These are phyloP conservation scores for Lonicera japonica DNA, from an alignment of 129 eudicot species.

Conservation along the genomic window DNA sequence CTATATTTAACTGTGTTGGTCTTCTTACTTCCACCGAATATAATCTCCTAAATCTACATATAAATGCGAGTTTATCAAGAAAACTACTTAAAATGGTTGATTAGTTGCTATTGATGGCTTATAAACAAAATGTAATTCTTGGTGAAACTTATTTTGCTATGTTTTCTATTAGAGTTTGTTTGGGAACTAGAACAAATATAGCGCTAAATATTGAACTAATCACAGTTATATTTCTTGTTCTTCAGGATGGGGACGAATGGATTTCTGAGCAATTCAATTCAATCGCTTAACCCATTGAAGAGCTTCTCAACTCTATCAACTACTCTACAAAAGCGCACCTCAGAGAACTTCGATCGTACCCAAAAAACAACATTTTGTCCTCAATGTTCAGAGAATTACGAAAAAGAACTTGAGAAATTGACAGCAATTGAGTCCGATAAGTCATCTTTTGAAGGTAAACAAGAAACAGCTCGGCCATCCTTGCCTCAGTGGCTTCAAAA, in stretches of 20 bases:
- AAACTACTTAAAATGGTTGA: too few species aligned
- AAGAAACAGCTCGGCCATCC: slow-evolving; percentile 24
- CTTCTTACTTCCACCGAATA: too few species aligned
- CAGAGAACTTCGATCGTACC: slow-evolving; percentile 40
- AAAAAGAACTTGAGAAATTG: slow-evolving; percentile 52
- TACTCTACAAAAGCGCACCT: slow-evolving; percentile 23
- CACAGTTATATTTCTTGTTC: not conserved
- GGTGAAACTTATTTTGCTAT: too few species aligned
- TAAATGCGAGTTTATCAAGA: too few species aligned
- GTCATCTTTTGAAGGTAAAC: slow-evolving; percentile 38
- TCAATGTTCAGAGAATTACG: slow-evolving; percentile 56
- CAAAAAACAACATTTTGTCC: slow-evolving; percentile 48
- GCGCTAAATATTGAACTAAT: not conserved
- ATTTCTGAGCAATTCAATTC: slow-evolving; percentile 47
- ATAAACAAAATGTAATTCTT: too few species aligned
- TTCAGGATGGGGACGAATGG: slow-evolving; percentile 59
- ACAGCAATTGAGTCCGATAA: slow-evolving; percentile 39
- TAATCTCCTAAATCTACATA: too few species aligned
- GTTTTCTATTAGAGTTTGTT: too few species aligned
- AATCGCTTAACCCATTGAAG: slow-evolving; percentile 44
- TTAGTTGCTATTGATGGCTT: too few species aligned
- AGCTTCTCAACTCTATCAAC: slow-evolving; percentile 30
- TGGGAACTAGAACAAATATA: too few species aligned
- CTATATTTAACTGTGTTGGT: too few species aligned
- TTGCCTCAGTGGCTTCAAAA: slow-evolving; percentile 92